A percentile compares a stretch with the other conserved stretches of the same genome.
phyloP scores from a whole-genome alignment of 768 basidiomycete species.

The Pisolithus marmoratus region DNA sequence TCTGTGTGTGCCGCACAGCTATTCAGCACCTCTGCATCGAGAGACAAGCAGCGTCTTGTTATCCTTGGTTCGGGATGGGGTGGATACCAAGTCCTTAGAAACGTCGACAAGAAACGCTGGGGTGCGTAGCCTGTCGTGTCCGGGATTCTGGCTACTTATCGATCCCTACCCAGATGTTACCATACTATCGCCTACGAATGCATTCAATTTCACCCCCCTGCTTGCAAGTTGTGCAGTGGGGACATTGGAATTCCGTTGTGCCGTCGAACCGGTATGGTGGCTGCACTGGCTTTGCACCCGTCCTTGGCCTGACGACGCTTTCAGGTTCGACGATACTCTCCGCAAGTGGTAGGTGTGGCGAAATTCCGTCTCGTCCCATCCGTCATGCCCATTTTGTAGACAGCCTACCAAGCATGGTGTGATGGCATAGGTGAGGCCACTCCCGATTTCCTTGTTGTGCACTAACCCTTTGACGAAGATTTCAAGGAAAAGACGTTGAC shows the following conservation, averaged over 20 bases:
- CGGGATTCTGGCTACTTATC: not conserved
- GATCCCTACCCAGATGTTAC: conserved; percentile 48
- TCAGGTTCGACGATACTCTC: conserved; percentile 52
- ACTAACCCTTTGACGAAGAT: conserved; percentile 32
- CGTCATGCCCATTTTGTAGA: conserved; percentile 28
- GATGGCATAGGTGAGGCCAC: conserved; percentile 52
- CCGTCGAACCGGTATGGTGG: conserved; percentile 67
- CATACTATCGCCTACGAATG: conserved; percentile 53
- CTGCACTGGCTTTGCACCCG: conserved; percentile 3
- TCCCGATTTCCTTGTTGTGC: not conserved
- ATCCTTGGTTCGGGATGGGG: conserved; percentile 79
- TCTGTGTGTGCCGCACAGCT: conserved; percentile 19
- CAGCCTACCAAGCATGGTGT: conserved; percentile 70
- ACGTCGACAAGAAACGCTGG: conserved; percentile 68
- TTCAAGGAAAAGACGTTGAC: conserved; percentile 52
- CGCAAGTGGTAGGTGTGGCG: conserved; percentile 41
- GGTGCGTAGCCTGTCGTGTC: conserved; percentile 35
- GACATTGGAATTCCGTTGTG: conserved; percentile 76
- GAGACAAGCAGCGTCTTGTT: conserved; percentile 42
- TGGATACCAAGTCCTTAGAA: conserved; percentile 62
- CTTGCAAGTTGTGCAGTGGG: conserved; percentile 65
- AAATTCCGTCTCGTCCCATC: not conserved
- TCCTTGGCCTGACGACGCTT: conserved; percentile 2
- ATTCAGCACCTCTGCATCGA: conserved; percentile 34
- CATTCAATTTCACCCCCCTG: conserved; percentile 40